These are phyloP conservation scores for Phaffia rhodozyma DNA, from an alignment of 1,284 basidiomycete species.

Conservation along the genomic window DNA sequence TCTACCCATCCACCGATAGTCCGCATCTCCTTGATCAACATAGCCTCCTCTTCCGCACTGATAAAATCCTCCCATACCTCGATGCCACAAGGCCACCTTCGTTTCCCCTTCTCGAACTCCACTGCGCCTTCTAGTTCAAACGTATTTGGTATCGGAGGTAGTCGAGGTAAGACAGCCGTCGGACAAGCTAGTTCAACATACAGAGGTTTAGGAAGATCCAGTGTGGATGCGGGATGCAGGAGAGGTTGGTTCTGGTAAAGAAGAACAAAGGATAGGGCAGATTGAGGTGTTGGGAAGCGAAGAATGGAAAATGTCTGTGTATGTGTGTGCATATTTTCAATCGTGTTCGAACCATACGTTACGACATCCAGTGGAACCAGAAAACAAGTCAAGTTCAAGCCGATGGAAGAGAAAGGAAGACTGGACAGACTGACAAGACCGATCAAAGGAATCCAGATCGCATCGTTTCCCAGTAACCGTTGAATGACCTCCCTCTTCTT, in stretches of 20 bases:
- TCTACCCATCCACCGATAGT: slow-evolving; percentile 3
- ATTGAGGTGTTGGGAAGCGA: not conserved
- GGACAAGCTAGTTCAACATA: slow-evolving; percentile 14
- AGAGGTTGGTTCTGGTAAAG: not conserved
- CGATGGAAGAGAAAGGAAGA: not conserved
- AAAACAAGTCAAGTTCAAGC: no score
- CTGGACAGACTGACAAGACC: slow-evolving; percentile 7
- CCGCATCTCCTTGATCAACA: slow-evolving; percentile 11
- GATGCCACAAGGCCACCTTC: slow-evolving; percentile 10
- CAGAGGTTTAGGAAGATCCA: slow-evolving; percentile 1
- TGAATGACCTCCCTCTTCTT: not conserved
- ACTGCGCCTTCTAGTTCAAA: slow-evolving; percentile 1
- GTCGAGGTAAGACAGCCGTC: not conserved
- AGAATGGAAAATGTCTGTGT: not conserved
- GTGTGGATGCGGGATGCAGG: not conserved
- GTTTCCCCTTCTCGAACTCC: slow-evolving; percentile 7
- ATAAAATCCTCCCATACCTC: slow-evolving; percentile 18
- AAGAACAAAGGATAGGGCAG: not conserved
- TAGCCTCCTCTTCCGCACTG: slow-evolving; percentile 4
- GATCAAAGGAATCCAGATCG: slow-evolving; percentile 10
- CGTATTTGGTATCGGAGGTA: slow-evolving; percentile 2
- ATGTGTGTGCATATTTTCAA: no score
- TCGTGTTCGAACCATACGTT: no score
- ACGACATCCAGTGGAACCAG: no score
- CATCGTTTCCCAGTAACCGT: not conserved